phyloP scores from a whole-genome alignment of 176 grass and related monocot genomes.

The Phragmites australis region DNA sequence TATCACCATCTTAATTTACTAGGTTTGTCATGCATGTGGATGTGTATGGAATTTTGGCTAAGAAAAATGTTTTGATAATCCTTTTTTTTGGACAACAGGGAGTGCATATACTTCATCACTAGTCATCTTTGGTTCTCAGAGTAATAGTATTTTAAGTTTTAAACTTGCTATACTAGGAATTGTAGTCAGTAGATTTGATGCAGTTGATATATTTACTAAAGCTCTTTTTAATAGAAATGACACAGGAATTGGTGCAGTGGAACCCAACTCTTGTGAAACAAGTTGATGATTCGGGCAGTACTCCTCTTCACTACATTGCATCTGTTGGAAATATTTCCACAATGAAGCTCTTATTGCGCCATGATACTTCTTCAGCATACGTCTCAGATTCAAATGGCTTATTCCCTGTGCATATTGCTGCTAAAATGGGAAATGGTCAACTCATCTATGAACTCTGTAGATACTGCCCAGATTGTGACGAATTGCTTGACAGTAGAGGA shows the following conservation, averaged over 20 bases:
- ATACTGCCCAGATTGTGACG: slow-evolving; percentile 57
- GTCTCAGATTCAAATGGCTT: slow-evolving; percentile 52
- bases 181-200: neutral
- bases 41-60: neutral
- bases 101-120: neutral
- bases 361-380: slow-evolving; percentile 48
- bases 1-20: no score
- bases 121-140: neutral
- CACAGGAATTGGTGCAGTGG: slow-evolving; percentile 51
- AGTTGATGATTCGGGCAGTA: slow-evolving; percentile 54
- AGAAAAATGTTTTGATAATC: neutral
- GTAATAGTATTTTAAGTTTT: slow-evolving; percentile 13
- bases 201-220: slow-evolving; percentile 28
- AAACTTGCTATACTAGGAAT: neutral
- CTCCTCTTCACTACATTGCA: slow-evolving; percentile 76
- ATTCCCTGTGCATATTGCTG: slow-evolving; percentile 72
- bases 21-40: no score
- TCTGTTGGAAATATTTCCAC: slow-evolving; percentile 43
- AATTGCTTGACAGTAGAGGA: slow-evolving; percentile 72
- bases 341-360: slow-evolving; percentile 51
- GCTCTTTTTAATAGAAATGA: slow-evolving; percentile 63
- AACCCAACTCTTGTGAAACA: slow-evolving; percentile 38
- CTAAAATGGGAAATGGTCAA: slow-evolving; percentile 40
- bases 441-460: slow-evolving; percentile 59
- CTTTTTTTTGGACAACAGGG: neutral